Percentiles rank a stretch among this genome's conserved stretches.
These are phyloP conservation scores for Castanea mollissima DNA, from an alignment of 306 rosid species.

Conservation along the genomic window DNA sequence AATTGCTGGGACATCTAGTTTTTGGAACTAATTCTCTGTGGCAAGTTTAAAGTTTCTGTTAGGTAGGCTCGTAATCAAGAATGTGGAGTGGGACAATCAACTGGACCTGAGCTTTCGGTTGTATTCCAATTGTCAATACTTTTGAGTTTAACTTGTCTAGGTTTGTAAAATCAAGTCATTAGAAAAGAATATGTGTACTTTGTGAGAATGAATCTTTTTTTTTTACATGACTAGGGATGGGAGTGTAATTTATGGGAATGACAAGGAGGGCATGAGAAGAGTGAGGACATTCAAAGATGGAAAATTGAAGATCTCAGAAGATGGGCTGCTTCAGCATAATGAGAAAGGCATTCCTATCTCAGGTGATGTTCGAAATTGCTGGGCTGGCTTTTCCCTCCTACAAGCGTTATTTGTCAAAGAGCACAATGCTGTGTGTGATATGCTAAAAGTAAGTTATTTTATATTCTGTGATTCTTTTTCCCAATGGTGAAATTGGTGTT, in stretches of 20 bases:
- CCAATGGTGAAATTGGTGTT: too few species aligned
- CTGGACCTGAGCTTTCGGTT: too few species aligned
- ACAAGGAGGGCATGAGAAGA: constrained; percentile 49
- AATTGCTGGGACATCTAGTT: neutral
- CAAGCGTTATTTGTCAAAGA: constrained; percentile 77
- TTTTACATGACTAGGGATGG: constrained; percentile 64
- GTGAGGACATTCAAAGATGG: constrained; percentile 70
- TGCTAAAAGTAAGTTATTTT: constrained; percentile 48
- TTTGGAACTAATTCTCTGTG: neutral
- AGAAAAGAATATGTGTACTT: neutral
- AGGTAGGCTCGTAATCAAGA: too few species aligned
- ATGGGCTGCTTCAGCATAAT: constrained; percentile 67
- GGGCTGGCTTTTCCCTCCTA: constrained; percentile 72
- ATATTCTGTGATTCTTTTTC: neutral
- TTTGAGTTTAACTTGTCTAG: too few species aligned
- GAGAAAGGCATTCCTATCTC: constrained; percentile 68
- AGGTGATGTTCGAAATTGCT: constrained; percentile 72
- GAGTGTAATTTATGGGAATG: constrained; percentile 73
- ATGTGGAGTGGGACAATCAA: too few species aligned
- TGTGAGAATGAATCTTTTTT: neutral
- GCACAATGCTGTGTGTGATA: constrained; percentile 70
- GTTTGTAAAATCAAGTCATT: neutral
- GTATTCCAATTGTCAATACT: too few species aligned
- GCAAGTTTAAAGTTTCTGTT: too few species aligned
- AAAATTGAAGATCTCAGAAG: constrained; percentile 54